Evolutionary conservation across 345 rosid genomes (phyloP), one percentile per base, ranked within the genome.

Genomic region (Abelmoschus esculentus): DNA sequence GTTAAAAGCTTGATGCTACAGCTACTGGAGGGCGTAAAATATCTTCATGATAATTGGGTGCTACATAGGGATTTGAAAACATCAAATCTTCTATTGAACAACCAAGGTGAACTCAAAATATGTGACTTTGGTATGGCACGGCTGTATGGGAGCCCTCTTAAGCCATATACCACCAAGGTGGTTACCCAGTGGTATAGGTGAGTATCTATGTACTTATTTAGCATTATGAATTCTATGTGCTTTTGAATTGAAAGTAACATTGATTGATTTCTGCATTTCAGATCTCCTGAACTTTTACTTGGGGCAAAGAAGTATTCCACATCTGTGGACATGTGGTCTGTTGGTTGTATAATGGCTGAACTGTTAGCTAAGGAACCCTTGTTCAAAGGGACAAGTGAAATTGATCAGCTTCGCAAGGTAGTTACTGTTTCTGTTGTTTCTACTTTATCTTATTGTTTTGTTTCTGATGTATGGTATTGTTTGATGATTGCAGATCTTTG

Each of bases 271-370:
- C 69, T 72, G 44, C 18, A 26, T 69, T 84, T 74, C 82, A 91
- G 98, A 73, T 91, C 97, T 57, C 98, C 97, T 7, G 98, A 90
- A 76, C 96, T 89, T 50, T 82, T 92, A 2, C 75, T 90, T 57
- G 98, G 93, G 75, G 86, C 87, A 19, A 87, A 92, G 73, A 71
- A 83, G 76, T 90, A 92, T 75, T 90, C 96, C 15, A 87, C 91
- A 46, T 93, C 93, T 18, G 79, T 92, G 63, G 98, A 92, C 81
- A 92, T 89, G 96, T 92, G 98, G 98, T 92, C 98, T 4, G 70
- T 90, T 8, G 96, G 98, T 70, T 93, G 98, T 14, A 84, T 93
- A 49, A 49, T 49, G 54, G 54, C 54, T 14, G 54, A 49, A 15
- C 4, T 49, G 71, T 83, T 93, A 76, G 78, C 87, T 14, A 89